Evolutionary conservation across 2,329 filamentous ascomycete genomes (phyloP), one percentile per base, ranked within the genome.

Genomic region (Dothistroma pini): DNA sequence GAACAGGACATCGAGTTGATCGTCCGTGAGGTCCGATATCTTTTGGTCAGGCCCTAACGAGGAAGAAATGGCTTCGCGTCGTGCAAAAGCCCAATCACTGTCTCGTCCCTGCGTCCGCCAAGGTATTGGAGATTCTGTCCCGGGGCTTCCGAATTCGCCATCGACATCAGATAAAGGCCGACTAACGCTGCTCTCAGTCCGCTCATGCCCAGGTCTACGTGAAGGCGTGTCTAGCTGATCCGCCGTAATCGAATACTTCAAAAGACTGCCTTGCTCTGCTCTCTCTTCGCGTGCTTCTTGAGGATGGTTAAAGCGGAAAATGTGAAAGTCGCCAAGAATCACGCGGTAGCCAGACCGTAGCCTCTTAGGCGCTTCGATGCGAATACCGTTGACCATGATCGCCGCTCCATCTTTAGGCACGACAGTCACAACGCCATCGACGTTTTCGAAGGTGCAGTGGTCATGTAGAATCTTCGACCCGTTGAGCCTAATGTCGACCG

Each of bases 261-360:
- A 80, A 21, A 96, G 80, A 71, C 91, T 96, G 16, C 78, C 77
- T n/a, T 77, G 75, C 72, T 91, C 86, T 12, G 91, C 93, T 58
- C 95, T 83, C 77, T 99, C 95, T 2, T 93, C 93, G 61, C 91
- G 87, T 32, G 95, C 95, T 78, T 99, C 95, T 81, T 96, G 89
- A 0, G 95, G 95, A 73, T 99, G 93, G 71, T 97, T 99, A 80
- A 99, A 99, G 59, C 95, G 84, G 78, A 99, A 97, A 63, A 99
- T 99, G 75, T 99, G 95, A 70, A 99, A 99, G 75, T 99, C 95
- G 47, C 95, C 95, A 10, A 99, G 81, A 64, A 99, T 99, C 57
- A 99, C 90, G 63, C 95, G 89, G 74, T 93, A 96, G 6, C 95
- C 95, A 70, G 93, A 97, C 72, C 93, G 89, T 49, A 99, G 81